Evolutionary conservation across 2,329 filamentous ascomycete species (phyloP), one percentile per base, ranked within the genome.

Genomic region (Coniella lustricola): DNA sequence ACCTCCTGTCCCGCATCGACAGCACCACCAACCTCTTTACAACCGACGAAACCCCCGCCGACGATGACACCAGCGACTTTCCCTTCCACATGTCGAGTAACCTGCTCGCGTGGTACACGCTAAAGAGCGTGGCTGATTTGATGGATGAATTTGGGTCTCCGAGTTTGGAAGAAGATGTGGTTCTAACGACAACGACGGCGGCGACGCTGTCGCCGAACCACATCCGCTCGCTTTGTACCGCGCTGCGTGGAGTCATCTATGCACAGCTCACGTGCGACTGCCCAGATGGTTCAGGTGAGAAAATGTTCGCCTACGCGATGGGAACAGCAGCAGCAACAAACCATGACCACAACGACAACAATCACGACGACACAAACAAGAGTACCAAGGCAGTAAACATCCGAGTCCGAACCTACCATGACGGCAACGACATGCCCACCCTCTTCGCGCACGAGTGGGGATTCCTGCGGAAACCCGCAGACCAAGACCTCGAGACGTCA

Each of bases 391-490:
- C 4, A 1, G 14, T 7, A 5, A 3, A n/a, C 1, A 37, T 42
- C n/a, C 18, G 37, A 14, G 22, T 39, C 17, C 36, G 50, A 2
- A 22, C 20, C 4, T 58, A 57, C 46, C 54, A 58, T 44, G 56
- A 58, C 35, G 54, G 52, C 16, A 58, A 58, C 32, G 56, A 57
- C 40, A 42, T 58, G 38, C 56, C 55, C 3, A 58, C 51, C 2
- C 29, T 56, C 10, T 55, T 56, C 20, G 52, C 52, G 4, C 20
- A 21, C 20, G 50, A 57, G n/a, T 57, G 51, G 53, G 50, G 46
- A 2, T 44, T 51, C 14, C 37, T 57, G 4, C 25, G 25, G 10
- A 29, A 29, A 29, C 5, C 25, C 25, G 25, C 25, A n/a, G n/a
- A n/a, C n/a, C n/a, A n/a, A n/a, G n/a, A n/a, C n/a, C n/a, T n/a